Evolutionary conservation across 305 asterid species (phyloP).

Genomic region (Fraxinus velutina): DNA sequence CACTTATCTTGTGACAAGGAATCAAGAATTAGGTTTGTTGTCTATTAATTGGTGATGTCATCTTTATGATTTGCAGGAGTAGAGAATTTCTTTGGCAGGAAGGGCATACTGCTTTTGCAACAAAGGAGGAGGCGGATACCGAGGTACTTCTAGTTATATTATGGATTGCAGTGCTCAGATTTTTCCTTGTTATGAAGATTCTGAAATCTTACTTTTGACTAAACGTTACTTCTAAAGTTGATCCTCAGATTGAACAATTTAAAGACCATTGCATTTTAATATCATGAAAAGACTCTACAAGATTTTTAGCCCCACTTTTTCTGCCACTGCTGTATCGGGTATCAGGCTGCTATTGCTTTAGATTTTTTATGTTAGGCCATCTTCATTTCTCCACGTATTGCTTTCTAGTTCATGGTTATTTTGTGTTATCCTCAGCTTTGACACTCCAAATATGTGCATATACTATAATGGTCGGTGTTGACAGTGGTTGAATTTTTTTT

Average conservation of each 20-base stretch:
- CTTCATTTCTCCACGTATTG: background rate
- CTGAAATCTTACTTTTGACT: background rate
- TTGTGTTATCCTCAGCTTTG: background rate
- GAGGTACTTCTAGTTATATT: slow-evolving; percentile 49
- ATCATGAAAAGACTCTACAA: background rate
- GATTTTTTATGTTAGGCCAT: background rate
- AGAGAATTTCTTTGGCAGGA: slow-evolving; percentile 99
- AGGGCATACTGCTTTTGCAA: slow-evolving; percentile 98
- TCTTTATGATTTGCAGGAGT: slow-evolving; percentile 51
- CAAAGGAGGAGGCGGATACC: slow-evolving; percentile 82
- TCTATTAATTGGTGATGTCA: slow-evolving; percentile 14
- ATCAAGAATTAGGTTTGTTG: background rate
- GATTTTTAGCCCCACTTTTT: background rate
- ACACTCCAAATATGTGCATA: background rate
- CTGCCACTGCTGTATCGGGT: background rate
- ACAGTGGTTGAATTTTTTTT: background rate
- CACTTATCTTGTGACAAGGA: background rate
- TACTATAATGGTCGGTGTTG: background rate
- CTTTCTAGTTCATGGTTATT: background rate
- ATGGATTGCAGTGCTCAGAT: background rate
- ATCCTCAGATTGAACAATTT: background rate
- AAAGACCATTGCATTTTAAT: background rate
- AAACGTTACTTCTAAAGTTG: background rate
- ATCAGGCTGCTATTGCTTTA: background rate
- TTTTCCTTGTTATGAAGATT: background rate